Conservation (phyloP, 495 filamentous ascomycete genomes). For the Penicillium maclennaniae region DNA sequence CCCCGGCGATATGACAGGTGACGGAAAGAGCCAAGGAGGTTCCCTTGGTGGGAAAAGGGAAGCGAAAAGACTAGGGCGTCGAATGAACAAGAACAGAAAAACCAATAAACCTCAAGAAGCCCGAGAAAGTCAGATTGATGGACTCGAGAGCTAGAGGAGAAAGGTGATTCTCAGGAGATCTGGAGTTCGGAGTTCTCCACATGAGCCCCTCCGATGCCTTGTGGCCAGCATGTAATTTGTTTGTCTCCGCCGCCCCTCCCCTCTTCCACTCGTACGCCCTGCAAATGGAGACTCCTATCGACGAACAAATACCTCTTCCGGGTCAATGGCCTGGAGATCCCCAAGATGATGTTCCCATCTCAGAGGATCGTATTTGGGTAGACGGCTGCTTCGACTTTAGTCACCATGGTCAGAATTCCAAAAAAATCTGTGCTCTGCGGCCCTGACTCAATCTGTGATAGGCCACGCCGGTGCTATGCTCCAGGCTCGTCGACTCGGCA, state of each 20-base stretch:
- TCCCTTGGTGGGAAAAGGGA: background rate
- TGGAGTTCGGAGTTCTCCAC: constrained; percentile 22
- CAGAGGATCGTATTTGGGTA: constrained; percentile 83
- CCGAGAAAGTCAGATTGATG: background rate
- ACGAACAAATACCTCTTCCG: constrained; percentile 37
- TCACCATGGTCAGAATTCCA: constrained; percentile 70
- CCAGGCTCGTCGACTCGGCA: constrained; percentile 82
- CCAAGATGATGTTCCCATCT: constrained; percentile 56
- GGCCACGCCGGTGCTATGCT: constrained; percentile 96
- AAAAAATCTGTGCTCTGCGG: background rate
- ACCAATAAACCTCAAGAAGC: too few species aligned
- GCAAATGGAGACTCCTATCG: constrained; percentile 20
- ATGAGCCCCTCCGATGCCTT: constrained; percentile 9
- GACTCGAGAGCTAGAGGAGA: background rate
- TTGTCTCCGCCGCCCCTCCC: constrained; percentile 2
- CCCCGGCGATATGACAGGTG: constrained; percentile 3
- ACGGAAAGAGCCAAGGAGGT: constrained; percentile 1
- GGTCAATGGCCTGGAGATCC: constrained; percentile 66
- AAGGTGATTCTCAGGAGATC: constrained; percentile 11
- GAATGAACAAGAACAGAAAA: background rate
- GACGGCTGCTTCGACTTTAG: constrained; percentile 99
- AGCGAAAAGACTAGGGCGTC: background rate
- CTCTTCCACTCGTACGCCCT: background rate
- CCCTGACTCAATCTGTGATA: constrained; percentile 23
- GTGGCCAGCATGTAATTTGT: background rate